phyloP scores from a whole-genome alignment of 208 protist genomes.

The Herpetomonas muscarum region DNA sequence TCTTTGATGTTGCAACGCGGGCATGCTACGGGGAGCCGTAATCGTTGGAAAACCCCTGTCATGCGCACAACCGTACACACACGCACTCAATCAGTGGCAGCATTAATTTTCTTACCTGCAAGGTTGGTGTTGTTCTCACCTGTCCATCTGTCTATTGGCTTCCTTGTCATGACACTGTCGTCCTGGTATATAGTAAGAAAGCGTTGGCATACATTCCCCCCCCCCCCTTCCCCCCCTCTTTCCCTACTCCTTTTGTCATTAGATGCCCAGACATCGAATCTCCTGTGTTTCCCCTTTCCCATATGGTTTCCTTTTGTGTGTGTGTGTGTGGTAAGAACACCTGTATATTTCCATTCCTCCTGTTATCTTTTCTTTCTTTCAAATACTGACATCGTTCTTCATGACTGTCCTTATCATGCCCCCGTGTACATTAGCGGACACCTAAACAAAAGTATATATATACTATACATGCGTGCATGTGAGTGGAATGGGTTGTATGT shows the following conservation, averaged over 20 bases:
- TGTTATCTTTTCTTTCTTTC: conserved; percentile 1
- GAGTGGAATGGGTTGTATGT: too few relatives aligned
- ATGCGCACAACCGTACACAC: background rate
- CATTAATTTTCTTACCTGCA: too few relatives aligned
- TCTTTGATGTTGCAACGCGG: conserved; percentile 67
- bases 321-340: background rate
- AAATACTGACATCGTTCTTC: background rate
- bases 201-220: background rate
- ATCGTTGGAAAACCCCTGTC: background rate
- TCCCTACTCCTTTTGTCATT: background rate
- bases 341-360: background rate
- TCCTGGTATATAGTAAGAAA: background rate
- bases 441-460: too few relatives aligned
- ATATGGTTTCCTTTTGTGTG: background rate
- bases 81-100: too few relatives aligned
- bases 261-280: too few relatives aligned
- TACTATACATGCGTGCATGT: too few relatives aligned
- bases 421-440: too few relatives aligned
- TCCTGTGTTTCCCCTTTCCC: too few relatives aligned
- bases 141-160: background rate
- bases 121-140: too few relatives aligned
- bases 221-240: background rate
- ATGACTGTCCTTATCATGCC: background rate
- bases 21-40: conserved; percentile 9
- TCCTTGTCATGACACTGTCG: background rate